Evolutionary conservation across 148 eudicot species (phyloP).

Genomic region (Cornus suecica): DNA sequence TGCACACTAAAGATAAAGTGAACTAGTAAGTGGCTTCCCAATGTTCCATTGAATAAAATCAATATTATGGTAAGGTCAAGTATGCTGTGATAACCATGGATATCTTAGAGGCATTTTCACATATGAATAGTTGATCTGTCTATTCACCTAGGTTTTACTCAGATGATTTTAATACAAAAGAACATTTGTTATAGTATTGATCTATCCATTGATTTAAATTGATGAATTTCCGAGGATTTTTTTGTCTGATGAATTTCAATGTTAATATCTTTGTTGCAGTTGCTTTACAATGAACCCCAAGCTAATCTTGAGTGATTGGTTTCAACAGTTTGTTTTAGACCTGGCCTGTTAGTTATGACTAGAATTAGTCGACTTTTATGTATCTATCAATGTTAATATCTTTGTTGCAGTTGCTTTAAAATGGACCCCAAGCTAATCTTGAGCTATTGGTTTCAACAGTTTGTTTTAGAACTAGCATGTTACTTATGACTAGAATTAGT

Average conservation of each 20-base stretch:
- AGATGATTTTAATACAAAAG: background rate
- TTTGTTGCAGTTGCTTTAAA: background rate
- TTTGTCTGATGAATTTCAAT: too few relatives aligned
- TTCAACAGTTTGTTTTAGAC: background rate
- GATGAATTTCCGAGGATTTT: too few relatives aligned
- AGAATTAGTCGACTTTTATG: background rate
- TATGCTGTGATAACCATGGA: background rate
- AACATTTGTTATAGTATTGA: background rate
- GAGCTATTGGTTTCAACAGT: background rate
- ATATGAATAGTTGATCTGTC: background rate
- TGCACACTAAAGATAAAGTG: background rate
- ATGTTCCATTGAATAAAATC: background rate
- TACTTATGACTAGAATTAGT: background rate
- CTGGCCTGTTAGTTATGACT: background rate
- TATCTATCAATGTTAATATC: background rate
- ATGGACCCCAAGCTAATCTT: background rate
- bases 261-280: background rate
- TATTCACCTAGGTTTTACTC: slow-evolving; percentile 1
- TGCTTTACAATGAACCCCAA: background rate
- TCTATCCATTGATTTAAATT: background rate
- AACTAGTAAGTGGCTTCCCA: background rate
- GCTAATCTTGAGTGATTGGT: background rate
- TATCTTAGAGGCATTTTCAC: background rate
- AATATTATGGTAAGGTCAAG: background rate
- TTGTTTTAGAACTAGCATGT: background rate